A percentile compares a stretch with the other conserved stretches of the same genome.
These are phyloP conservation scores for Dactylellina haptotyla DNA, from an alignment of 2,329 filamentous ascomycete genomes.

Conservation along the genomic window DNA sequence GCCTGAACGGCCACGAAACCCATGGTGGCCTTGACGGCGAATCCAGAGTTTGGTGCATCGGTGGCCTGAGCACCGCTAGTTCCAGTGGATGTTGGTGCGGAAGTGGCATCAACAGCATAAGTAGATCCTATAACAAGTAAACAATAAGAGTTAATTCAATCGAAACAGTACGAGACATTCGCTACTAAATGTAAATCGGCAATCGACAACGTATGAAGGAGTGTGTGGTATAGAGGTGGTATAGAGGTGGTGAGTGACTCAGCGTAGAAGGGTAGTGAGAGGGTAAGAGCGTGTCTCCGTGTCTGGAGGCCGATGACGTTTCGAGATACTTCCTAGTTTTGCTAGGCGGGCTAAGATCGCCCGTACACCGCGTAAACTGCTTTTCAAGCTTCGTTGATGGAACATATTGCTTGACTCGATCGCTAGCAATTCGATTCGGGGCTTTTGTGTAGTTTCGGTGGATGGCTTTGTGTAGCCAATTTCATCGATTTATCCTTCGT, in stretches of 20 bases:
- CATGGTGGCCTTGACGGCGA: conserved; percentile 35
- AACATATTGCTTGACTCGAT: no score
- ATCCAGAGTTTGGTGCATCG: conserved; percentile 23
- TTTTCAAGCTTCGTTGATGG: no score
- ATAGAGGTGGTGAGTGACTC: neutral
- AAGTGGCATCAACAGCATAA: conserved; percentile 27
- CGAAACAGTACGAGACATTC: neutral
- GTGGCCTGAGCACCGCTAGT: conserved; percentile 41
- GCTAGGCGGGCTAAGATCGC: neutral
- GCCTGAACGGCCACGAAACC: conserved; percentile 29
- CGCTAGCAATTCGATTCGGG: no score
- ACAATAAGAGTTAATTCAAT: conserved; percentile 13
- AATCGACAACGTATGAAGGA: conserved; percentile 25
- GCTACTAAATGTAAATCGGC: conserved; percentile 11
- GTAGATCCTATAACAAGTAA: conserved; percentile 35
- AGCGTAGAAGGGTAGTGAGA: neutral
- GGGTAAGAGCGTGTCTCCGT: neutral
- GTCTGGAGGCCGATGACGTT: no score
- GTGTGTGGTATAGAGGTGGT: neutral
- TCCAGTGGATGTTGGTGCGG: neutral
- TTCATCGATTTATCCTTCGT: neutral
- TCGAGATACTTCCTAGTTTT: no score
- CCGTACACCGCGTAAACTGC: no score
- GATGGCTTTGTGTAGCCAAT: neutral
- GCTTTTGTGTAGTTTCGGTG: no score